These are phyloP conservation scores for Botrytis hyacinthi DNA, from an alignment of 2,329 filamentous ascomycete species.

Conservation along the genomic window DNA sequence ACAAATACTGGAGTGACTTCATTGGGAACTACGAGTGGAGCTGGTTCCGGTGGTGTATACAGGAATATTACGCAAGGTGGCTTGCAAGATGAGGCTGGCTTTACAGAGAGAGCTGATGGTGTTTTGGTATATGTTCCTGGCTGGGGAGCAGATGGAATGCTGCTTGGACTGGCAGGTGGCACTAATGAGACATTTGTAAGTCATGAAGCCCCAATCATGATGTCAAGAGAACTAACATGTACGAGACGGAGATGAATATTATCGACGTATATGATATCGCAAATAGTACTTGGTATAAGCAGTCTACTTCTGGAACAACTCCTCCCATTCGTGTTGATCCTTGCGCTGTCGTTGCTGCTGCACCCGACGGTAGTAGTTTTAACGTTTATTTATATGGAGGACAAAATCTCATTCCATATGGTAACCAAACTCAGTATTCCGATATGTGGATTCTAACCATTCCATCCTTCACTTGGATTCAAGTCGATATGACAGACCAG, in stretches of 20 bases:
- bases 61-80: conserved; percentile 73
- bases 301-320: conserved; percentile 62
- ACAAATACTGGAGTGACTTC: conserved; percentile 60
- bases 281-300: conserved; percentile 69
- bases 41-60: conserved; percentile 61
- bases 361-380: conserved; percentile 70
- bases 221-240: conserved; percentile 19
- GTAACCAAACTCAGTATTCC: conserved; percentile 57
- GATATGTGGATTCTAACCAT: conserved; percentile 75
- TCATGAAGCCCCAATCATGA: neutral
- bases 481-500: conserved; percentile 55
- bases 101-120: conserved; percentile 72
- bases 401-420: conserved; percentile 66
- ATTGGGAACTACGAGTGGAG: conserved; percentile 52
- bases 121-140: conserved; percentile 71
- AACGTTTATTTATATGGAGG: conserved; percentile 79
- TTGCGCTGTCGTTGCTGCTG: conserved; percentile 66
- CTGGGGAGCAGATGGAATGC: conserved; percentile 67
- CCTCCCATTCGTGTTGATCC: conserved; percentile 69
- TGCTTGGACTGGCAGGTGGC: conserved; percentile 71
- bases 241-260: conserved; percentile 59
- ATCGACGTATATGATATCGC: conserved; percentile 78
- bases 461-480: conserved; percentile 71
- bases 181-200: conserved; percentile 66
- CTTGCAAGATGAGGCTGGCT: conserved; percentile 62